Conservation (phyloP, 257 asterid genomes). For the Solanum pimpinellifolium region DNA sequence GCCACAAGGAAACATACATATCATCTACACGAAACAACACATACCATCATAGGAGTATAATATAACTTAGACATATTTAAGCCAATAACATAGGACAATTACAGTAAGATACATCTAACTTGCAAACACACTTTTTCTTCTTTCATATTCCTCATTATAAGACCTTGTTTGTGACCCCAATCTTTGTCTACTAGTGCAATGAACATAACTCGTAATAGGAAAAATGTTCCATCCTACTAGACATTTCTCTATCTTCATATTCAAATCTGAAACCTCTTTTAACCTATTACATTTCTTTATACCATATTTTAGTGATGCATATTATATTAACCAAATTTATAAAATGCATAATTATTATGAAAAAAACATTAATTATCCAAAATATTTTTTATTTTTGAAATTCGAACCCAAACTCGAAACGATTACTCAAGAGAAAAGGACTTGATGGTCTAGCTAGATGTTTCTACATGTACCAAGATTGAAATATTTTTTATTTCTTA, state of each 20-base stretch:
- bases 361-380: rapidly evolving
- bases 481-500: not conserved
- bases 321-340: not conserved
- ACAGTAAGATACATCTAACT: too few species aligned
- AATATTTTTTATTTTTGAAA: rapidly evolving
- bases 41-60: too few species aligned
- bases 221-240: not conserved
- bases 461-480: not conserved
- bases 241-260: not conserved
- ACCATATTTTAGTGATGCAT: not conserved
- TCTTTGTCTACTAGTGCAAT: too few species aligned
- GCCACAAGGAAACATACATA: too few species aligned
- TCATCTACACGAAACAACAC: too few species aligned
- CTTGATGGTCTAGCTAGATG: not conserved
- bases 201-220: not conserved
- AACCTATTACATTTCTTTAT: rapidly evolving
- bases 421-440: not conserved
- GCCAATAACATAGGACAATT: too few species aligned
- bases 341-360: rapidly evolving
- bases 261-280: not conserved
- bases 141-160: too few species aligned
- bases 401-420: not conserved
- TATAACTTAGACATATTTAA: too few species aligned
- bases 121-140: too few species aligned
- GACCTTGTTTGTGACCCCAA: too few species aligned